Evolutionary conservation across 371 early-diverging fungal species (phyloP).

Genomic region (Haplosporangium sp.): DNA sequence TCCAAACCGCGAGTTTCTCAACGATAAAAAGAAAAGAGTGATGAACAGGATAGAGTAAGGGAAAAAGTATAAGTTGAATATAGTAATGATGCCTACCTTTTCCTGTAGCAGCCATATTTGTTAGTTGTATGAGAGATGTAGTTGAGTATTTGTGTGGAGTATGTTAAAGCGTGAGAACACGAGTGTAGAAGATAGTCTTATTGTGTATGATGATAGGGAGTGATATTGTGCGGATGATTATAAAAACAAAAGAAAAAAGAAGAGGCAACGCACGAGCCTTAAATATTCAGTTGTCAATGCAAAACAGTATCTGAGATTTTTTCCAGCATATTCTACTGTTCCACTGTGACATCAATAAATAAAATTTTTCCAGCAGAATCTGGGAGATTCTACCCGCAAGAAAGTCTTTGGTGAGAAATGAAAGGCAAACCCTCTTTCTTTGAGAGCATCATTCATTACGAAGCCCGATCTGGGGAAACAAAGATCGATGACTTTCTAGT

Average conservation of each 20-base stretch:
- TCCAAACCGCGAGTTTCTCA: neutral
- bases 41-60: neutral
- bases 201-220: neutral
- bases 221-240: neutral
- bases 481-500: neutral
- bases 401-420: too few species aligned
- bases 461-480: neutral
- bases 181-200: neutral
- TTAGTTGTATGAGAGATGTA: neutral
- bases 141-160: neutral
- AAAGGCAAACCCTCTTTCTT: neutral
- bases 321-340: conserved; percentile 18
- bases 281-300: neutral
- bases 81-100: conserved; percentile 10
- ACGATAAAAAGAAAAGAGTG: neutral
- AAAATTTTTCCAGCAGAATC: conserved; percentile 8
- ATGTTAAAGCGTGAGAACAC: neutral
- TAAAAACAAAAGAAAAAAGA: neutral
- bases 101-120: conserved; percentile 5
- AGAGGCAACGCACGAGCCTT: conserved; percentile 11
- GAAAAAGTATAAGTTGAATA: neutral
- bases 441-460: neutral
- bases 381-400: neutral
- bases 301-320: neutral
- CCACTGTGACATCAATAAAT: conserved; percentile 1